Base-by-base conservation (phyloP, 345 rosid species). In the Aurinia saxatilis region DNA sequence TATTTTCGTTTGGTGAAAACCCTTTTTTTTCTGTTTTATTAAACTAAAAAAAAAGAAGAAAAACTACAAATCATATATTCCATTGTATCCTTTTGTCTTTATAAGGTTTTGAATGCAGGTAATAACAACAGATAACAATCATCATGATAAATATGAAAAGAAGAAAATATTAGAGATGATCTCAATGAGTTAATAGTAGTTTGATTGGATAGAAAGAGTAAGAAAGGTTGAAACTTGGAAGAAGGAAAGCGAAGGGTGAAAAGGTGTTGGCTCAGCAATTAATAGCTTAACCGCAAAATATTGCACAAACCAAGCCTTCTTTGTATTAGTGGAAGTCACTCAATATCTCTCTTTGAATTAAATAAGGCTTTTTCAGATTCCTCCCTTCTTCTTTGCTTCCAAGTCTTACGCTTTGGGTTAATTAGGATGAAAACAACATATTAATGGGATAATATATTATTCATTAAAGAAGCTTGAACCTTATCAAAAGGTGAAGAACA, bases 261-360 rank as follows among this genome's bases (percentile, higher is more conserved):
- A 78, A 73, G 73, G 68, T 67, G 50, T 66, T 55, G 57, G 46
- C 72, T 60, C 65, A 71, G 76, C 65, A 73, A 42, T 66, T 36
- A 42, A 77, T 86, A 84, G 85, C 95, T 86, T 91, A 65, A 81
- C 81, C 95, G 84, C 83, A 66, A 88, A 88, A 84, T 46, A 73
- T 65, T 83, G 78, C 86, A 50, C 47, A 75, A 80, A 68, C 73
- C 66, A 67, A 59, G 80, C 73, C 19, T 40, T 51, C 65, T 66
- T 64, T 58, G 62, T 64, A 67, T 57, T 60, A 71, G 84, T 80
- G 86, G 80, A 82, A 78, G 82, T 66, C 80, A 79, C 82, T 81
- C 83, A 73, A 81, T 72, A 50, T 57, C 61, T 50, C 66, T 44
- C 66, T 65, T 71, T 58, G 44, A 65, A 65, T 38, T 33, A 8